Evolutionary conservation across 2,329 filamentous ascomycete species (phyloP).

Genomic region (Annulohypoxylon truncatum): DNA sequence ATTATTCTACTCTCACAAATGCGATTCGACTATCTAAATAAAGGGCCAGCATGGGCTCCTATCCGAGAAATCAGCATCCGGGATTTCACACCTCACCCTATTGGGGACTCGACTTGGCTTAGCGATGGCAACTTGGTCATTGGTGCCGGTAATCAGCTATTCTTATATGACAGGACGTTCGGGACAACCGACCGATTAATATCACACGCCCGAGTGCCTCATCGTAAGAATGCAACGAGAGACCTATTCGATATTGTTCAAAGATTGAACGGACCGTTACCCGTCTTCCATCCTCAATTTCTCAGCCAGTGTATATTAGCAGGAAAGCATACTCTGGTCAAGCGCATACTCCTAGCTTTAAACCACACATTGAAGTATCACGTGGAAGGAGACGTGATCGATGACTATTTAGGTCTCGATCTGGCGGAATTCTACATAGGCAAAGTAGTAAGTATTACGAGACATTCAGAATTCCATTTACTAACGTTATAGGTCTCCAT

Average conservation of each 20-base stretch:
- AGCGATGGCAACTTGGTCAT: slow-evolving; percentile 86
- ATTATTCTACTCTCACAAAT: slow-evolving; percentile 86
- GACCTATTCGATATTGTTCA: slow-evolving; percentile 86
- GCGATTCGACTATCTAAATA: slow-evolving; percentile 90
- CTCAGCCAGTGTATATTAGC: slow-evolving; percentile 86
- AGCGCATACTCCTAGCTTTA: slow-evolving; percentile 77
- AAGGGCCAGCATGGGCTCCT: slow-evolving; percentile 88
- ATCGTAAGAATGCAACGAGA: slow-evolving; percentile 62
- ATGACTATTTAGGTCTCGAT: slow-evolving; percentile 78
- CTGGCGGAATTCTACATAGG: slow-evolving; percentile 68
- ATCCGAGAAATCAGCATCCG: slow-evolving; percentile 85
- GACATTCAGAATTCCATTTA: neutral
- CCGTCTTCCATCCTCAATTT: slow-evolving; percentile 92
- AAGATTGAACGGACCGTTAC: slow-evolving; percentile 85
- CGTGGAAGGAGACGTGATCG: slow-evolving; percentile 81
- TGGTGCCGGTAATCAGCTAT: slow-evolving; percentile 90
- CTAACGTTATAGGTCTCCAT: slow-evolving; percentile 39
- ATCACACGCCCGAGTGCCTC: slow-evolving; percentile 61
- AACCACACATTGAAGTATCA: slow-evolving; percentile 84
- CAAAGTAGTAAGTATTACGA: slow-evolving; percentile 47
- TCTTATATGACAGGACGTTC: slow-evolving; percentile 83
- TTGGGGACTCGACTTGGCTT: slow-evolving; percentile 93
- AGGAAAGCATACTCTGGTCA: slow-evolving; percentile 79
- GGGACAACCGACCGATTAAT: slow-evolving; percentile 71
- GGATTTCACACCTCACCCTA: slow-evolving; percentile 86